phyloP scores from a whole-genome alignment of 192 early-diverging fungal genomes.

The Backusella mclennaniae region DNA sequence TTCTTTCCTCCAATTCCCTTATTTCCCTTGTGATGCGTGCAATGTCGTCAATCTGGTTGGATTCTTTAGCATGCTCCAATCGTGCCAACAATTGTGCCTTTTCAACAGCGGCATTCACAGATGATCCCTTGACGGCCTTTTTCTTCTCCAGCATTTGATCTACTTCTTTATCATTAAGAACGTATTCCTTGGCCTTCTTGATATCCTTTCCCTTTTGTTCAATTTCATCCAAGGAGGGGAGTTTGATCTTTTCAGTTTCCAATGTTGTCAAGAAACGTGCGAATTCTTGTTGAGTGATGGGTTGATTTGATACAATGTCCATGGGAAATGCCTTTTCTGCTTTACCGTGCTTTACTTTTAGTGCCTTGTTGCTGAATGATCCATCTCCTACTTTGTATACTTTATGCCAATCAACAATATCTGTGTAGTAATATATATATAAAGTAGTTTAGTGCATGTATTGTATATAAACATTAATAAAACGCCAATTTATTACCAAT shows the following conservation, averaged over 20 bases:
- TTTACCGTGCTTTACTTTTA: conserved; percentile 69
- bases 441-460: too few relatives aligned
- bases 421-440: not conserved
- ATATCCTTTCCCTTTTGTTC: conserved; percentile 55
- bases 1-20: conserved; percentile 30
- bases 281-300: conserved; percentile 65
- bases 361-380: conserved; percentile 60
- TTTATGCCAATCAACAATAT: conserved; percentile 42
- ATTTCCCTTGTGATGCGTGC: conserved; percentile 41
- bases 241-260: conserved; percentile 47
- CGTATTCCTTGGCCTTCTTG: conserved; percentile 56
- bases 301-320: conserved; percentile 74
- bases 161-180: conserved; percentile 61
- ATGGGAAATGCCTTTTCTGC: conserved; percentile 68
- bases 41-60: conserved; percentile 47
- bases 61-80: conserved; percentile 47
- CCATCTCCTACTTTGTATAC: conserved; percentile 58
- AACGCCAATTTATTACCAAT: conserved; percentile 21
- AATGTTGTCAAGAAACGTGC: conserved; percentile 51
- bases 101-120: conserved; percentile 42
- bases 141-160: conserved; percentile 62
- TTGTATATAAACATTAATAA: too few relatives aligned
- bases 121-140: conserved; percentile 38
- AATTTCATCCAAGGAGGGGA: conserved; percentile 48
- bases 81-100: conserved; percentile 48